These are phyloP conservation scores for Stevia rebaudiana DNA, from an alignment of 140 eudicot genomes.

Conservation along the genomic window DNA sequence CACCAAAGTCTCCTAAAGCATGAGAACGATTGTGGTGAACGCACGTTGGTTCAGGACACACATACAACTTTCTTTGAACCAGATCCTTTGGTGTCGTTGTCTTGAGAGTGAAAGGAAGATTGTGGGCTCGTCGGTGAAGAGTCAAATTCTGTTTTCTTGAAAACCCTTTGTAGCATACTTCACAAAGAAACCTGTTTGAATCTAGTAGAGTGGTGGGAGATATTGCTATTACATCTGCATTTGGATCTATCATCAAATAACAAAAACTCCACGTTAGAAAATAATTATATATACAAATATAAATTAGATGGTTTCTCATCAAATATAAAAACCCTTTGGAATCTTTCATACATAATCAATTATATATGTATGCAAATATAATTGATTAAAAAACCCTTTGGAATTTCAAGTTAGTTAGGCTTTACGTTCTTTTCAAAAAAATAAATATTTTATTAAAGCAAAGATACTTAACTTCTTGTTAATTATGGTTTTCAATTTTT, in stretches of 20 bases:
- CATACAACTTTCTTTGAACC: constrained; percentile 31
- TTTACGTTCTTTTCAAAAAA: background rate
- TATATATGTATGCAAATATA: background rate
- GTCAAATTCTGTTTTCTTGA: constrained; percentile 45
- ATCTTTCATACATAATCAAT: background rate
- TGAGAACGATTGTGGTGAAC: constrained; percentile 39
- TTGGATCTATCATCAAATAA: constrained; percentile 37
- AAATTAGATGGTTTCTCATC: background rate
- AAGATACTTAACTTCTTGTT: background rate
- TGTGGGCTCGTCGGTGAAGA: constrained; percentile 50
- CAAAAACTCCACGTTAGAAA: background rate
- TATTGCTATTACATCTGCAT: constrained; percentile 33
- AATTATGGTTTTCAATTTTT: background rate
- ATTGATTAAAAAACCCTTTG: background rate
- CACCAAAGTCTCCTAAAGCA: constrained; percentile 57
- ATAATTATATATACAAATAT: background rate
- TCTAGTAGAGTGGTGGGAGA: constrained; percentile 36
- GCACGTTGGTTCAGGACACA: constrained; percentile 55
- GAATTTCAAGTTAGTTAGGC: background rate
- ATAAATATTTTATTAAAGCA: too few relatives aligned
- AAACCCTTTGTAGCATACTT: constrained; percentile 48
- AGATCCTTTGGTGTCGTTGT: constrained; percentile 18
- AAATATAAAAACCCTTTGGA: background rate
- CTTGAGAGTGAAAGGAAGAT: constrained; percentile 42
- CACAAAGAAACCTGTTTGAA: constrained; percentile 35